Evolutionary conservation across 345 rosid genomes (phyloP), one percentile per base, ranked within the genome.

Genomic region (Populus ilicifolia): DNA sequence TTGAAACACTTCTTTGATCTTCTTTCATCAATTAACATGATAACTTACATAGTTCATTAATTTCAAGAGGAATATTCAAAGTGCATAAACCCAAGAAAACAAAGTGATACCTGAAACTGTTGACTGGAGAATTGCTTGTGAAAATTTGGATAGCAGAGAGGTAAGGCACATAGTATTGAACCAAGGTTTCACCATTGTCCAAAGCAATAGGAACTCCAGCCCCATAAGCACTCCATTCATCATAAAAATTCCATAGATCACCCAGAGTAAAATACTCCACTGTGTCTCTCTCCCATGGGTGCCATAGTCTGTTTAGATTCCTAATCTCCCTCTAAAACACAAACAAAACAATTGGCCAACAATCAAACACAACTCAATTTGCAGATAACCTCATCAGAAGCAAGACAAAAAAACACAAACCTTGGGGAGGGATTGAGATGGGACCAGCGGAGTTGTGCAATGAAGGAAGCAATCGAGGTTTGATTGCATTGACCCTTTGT

Each of bases 201-300:
- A 90, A 77, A 74, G 66, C 82, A 78, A 96, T 84, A 4, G 99
- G 99, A 61, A 96, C 98, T 25, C 98, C 98, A 73, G 98, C 99
- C 66, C 99, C 99, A 84, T 96, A 96, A 25, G 98, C 99, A 77
- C 99, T 96, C 99, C 98, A 96, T 86, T 96, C 98, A 84, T 94
- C 98, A 29, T 86, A 96, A 77, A 91, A 89, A 69, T 79, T 87
- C 99, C 99, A 96, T 0, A 96, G 86, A 89, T 94, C 97, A 81
- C 87, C 80, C 80, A 96, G 83, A 54, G 89, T 90, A 77, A 96
- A 94, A 82, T 84, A 96, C 74, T 94, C 98, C 67, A 96, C 92
- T 59, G 83, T 87, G 72, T 96, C 98, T 82, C 96, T 94, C 81
- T 91, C 98, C 89, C 92, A 88, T 20, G 96, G 97, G 79, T 94